A percentile compares a stretch with the other conserved stretches of the same genome.
Conservation (phyloP, 2,329 filamentous ascomycete genomes). For the Pseudogymnoascus sp. region DNA sequence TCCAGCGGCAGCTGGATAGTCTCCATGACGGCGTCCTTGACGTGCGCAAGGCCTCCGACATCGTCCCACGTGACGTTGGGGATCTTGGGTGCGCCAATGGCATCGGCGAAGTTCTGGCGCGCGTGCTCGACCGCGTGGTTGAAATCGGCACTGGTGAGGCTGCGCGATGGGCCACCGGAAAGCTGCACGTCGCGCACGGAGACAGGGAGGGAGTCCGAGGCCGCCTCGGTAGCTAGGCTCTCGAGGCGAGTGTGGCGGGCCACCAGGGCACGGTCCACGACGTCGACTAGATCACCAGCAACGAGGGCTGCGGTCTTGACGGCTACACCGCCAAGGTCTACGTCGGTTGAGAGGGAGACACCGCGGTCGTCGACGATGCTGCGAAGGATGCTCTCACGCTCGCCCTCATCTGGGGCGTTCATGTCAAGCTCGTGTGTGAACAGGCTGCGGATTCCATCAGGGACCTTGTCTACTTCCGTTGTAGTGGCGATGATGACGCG, state of each 20-base stretch:
- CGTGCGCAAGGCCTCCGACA: conserved; percentile 83
- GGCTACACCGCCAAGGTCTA: conserved; percentile 77
- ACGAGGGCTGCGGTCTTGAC: conserved; percentile 94
- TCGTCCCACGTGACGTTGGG: conserved; percentile 96
- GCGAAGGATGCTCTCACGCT: conserved; percentile 78
- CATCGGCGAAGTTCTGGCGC: conserved; percentile 94
- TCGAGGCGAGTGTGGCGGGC: conserved; percentile 71
- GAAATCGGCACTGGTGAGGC: conserved; percentile 75
- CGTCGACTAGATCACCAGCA: conserved; percentile 87
- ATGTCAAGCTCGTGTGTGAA: conserved; percentile 97
- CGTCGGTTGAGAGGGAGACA: conserved; percentile 69
- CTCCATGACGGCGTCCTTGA: conserved; percentile 95
- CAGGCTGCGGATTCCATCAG: conserved; percentile 78
- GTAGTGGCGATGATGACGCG: conserved; percentile 88
- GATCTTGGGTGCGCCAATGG: conserved; percentile 95
- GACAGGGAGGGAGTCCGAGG: conserved; percentile 30
- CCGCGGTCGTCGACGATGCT: conserved; percentile 69
- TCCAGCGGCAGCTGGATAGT: conserved; percentile 92
- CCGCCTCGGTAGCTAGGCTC: conserved; percentile 46
- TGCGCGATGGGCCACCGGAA: conserved; percentile 70
- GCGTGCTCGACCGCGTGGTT: conserved; percentile 91
- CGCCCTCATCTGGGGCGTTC: conserved; percentile 82
- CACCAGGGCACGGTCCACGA: conserved; percentile 80
- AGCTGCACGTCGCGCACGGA: conserved; percentile 79
- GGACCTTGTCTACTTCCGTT: conserved; percentile 89